Evolutionary conservation across 345 rosid species (phyloP).

Genomic region (Rhodomyrtus tomentosa): DNA sequence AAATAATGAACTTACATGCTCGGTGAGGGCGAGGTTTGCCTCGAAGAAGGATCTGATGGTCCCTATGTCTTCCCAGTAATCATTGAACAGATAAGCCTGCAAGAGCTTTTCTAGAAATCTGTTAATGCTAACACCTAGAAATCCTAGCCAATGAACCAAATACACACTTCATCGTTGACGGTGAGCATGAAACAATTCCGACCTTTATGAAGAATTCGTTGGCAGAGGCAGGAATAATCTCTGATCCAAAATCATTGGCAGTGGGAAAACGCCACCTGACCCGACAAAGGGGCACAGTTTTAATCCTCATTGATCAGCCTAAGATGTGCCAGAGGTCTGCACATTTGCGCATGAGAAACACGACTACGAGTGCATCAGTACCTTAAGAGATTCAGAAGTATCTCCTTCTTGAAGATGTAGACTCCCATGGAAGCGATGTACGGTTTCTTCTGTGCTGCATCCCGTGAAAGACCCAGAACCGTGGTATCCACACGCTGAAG

Average conservation of each 20-base stretch:
- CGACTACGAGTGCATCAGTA: constrained; percentile 4
- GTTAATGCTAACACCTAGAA: neutral
- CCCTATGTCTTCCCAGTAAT: constrained; percentile 98
- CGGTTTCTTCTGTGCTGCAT: constrained; percentile 77
- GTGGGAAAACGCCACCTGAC: constrained; percentile 97
- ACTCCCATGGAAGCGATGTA: constrained; percentile 99
- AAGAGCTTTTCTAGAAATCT: neutral
- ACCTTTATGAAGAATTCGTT: constrained; percentile 65
- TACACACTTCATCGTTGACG: neutral
- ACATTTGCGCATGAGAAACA: neutral
- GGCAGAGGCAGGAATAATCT: constrained; percentile 91
- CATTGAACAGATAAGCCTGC: constrained; percentile 89
- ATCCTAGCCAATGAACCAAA: neutral
- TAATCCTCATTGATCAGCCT: neutral
- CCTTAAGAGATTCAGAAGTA: constrained; percentile 86
- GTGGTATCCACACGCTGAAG: constrained; percentile 82
- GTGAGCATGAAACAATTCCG: neutral
- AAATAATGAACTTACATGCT: constrained; percentile 41
- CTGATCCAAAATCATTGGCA: constrained; percentile 95
- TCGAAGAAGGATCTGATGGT: constrained; percentile 93
- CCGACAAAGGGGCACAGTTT: neutral
- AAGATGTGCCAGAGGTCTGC: neutral
- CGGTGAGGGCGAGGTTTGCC: constrained; percentile 91
- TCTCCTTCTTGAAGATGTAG: constrained; percentile 90
- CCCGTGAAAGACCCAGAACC: constrained; percentile 67